These are phyloP conservation scores for Russula virescens DNA, from an alignment of 768 basidiomycete genomes.

Conservation along the genomic window DNA sequence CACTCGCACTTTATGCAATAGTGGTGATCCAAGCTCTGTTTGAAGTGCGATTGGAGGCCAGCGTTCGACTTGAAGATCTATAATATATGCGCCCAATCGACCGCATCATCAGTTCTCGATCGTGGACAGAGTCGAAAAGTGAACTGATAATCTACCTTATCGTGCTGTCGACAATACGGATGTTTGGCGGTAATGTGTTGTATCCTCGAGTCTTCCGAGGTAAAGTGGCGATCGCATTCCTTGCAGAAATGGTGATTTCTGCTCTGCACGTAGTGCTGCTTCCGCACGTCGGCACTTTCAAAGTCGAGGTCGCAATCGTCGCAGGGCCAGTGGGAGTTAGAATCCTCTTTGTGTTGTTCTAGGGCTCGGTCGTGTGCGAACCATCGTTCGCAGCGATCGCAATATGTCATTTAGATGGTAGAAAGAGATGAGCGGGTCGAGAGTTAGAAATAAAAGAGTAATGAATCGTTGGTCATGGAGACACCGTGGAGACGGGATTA, in stretches of 20 bases:
- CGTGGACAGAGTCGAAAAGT: too few species aligned
- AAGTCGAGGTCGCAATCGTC: slow-evolving; percentile 45
- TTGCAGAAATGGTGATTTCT: neutral
- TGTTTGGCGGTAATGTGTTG: neutral
- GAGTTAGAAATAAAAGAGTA: neutral
- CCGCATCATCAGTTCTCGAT: too few species aligned
- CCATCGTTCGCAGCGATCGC: slow-evolving; percentile 1
- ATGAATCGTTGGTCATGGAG: too few species aligned
- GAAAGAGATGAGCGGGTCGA: neutral
- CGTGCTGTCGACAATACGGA: neutral
- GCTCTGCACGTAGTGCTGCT: neutral
- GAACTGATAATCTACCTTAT: neutral
- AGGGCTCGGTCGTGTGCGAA: slow-evolving; percentile 26
- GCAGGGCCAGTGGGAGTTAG: slow-evolving; percentile 41
- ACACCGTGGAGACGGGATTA: too few species aligned
- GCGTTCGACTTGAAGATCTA: neutral
- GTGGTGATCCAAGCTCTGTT: neutral
- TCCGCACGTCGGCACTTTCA: neutral
- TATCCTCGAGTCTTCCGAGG: neutral
- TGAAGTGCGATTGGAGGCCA: neutral
- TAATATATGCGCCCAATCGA: too few species aligned
- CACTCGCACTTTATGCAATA: neutral
- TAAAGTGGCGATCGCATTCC: neutral
- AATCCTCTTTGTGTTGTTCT: slow-evolving; percentile 28
- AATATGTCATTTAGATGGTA: slow-evolving; percentile 4